Evolutionary conservation across 768 basidiomycete genomes (phyloP), one percentile per base, ranked within the genome.

Genomic region (Rhizopogon vulgaris): DNA sequence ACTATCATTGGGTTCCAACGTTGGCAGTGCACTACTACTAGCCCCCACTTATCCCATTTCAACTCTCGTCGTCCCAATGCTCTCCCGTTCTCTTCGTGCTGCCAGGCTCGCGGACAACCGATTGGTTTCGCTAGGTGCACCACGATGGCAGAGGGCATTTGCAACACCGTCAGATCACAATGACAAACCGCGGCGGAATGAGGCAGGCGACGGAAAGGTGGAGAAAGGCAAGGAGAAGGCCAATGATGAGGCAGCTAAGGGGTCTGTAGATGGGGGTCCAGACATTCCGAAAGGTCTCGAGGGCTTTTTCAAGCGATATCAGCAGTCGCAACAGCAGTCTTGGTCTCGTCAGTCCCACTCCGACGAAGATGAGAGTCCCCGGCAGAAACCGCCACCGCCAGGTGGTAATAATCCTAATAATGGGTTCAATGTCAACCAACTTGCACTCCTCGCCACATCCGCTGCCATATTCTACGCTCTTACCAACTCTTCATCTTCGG

Each of bases 281-380:
- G 76, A 80, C 48, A 61, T 84, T 38, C 80, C 85, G 38, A 85
- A 81, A 60, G 83, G 74, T 25, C 77, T 90, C 25, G 87, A 89
- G 57, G 87, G 87, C 42, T 90, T 90, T 63, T 90, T 90, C 71
- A 78, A 83, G 64, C 85, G 84, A 52, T 82, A 83, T 51, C 73
- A 75, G 12, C 69, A n/a, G n/a, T n/a, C n/a, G n/a, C n/a, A 68
- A 54, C 69, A 73, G 49, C 71, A 70, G 51, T 47, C 56, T 14
- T 48, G 66, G 41, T 54, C 64, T 38, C 59, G 54, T 8, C 64
- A 64, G 57, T 54, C 66, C 56, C 54, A 63, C 48, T 4, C 65
- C 38, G 60, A 67, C 22, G 59, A 67, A 36, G 60, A 72, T 30
- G 64, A 61, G 37, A 53, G 64, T 5, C 59, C 64, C 12, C 72